Conservation (phyloP, 1,284 basidiomycete genomes). For the Ceratobasidium sp. region DNA sequence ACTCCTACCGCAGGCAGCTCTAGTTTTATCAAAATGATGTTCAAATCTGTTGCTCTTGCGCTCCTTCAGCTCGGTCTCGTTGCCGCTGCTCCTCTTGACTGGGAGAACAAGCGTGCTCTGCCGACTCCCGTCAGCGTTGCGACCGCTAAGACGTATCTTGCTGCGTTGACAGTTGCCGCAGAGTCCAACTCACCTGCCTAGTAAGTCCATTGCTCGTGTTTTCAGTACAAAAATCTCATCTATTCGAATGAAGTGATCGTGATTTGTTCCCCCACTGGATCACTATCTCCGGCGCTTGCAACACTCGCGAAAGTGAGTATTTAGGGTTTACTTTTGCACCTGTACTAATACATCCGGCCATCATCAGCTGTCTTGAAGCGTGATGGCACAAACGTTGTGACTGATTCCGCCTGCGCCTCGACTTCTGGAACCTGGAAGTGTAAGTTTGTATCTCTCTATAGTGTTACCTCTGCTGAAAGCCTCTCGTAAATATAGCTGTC, state of each 20-base stretch:
- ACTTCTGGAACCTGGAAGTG: constrained; percentile 29
- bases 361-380: constrained; percentile 62
- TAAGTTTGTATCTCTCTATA: constrained; percentile 9
- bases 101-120: constrained; percentile 50
- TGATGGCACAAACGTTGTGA: constrained; percentile 57
- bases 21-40: not conserved
- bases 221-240: constrained; percentile 51
- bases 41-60: constrained; percentile 20
- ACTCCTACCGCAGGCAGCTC: not conserved
- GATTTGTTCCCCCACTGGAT: constrained; percentile 63
- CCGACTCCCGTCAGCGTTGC: constrained; percentile 56
- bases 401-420: constrained; percentile 9
- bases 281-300: constrained; percentile 62
- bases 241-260: constrained; percentile 51
- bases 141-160: constrained; percentile 57
- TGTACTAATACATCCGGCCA: no score
- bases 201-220: not conserved
- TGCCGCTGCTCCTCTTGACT: constrained; percentile 25
- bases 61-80: constrained; percentile 18
- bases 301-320: constrained; percentile 63
- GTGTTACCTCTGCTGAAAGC: not conserved
- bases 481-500: constrained; percentile 54
- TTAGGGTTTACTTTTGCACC: constrained; percentile 1
- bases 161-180: constrained; percentile 60
- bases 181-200: constrained; percentile 58